phyloP scores from a whole-genome alignment of 345 rosid species.

The Garcia nutans region DNA sequence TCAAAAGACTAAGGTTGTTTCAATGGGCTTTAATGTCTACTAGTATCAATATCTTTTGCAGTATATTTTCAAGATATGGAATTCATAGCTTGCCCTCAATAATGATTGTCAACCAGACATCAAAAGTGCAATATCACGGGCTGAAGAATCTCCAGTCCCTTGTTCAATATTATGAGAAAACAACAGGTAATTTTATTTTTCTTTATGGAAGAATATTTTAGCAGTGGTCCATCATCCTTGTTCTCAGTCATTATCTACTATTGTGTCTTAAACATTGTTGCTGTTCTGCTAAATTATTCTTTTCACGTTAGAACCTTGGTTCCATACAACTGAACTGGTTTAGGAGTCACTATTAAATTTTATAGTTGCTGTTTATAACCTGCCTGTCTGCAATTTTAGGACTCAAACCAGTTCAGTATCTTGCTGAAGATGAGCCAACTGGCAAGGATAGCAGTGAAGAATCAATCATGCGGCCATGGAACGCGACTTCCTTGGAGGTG shows the following conservation, averaged over 20 bases:
- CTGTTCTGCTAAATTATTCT: neutral
- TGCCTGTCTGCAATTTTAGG: slow-evolving; percentile 44
- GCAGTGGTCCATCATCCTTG: neutral
- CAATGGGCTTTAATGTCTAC: neutral
- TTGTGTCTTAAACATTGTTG: neutral
- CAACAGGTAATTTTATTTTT: slow-evolving; percentile 51
- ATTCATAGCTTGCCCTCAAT: slow-evolving; percentile 83
- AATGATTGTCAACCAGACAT: slow-evolving; percentile 62
- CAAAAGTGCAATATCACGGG: slow-evolving; percentile 53
- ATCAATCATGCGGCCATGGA: slow-evolving; percentile 35
- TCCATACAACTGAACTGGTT: neutral
- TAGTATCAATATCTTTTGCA: slow-evolving; percentile 32
- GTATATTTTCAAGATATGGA: slow-evolving; percentile 79
- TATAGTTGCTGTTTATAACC: neutral
- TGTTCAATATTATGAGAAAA: slow-evolving; percentile 61
- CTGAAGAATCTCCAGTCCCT: slow-evolving; percentile 59
- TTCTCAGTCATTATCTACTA: neutral
- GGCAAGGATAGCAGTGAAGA: slow-evolving; percentile 17
- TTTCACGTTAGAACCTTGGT: neutral
- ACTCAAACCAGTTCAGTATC: slow-evolving; percentile 49
- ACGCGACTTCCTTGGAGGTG: slow-evolving; percentile 38
- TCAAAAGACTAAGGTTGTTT: slow-evolving; percentile 1
- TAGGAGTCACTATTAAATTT: neutral
- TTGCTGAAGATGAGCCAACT: slow-evolving; percentile 39
- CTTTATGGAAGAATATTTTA: neutral